Conservation (phyloP, 2,329 filamentous ascomycete genomes). For the Fusarium tjaetaba region DNA sequence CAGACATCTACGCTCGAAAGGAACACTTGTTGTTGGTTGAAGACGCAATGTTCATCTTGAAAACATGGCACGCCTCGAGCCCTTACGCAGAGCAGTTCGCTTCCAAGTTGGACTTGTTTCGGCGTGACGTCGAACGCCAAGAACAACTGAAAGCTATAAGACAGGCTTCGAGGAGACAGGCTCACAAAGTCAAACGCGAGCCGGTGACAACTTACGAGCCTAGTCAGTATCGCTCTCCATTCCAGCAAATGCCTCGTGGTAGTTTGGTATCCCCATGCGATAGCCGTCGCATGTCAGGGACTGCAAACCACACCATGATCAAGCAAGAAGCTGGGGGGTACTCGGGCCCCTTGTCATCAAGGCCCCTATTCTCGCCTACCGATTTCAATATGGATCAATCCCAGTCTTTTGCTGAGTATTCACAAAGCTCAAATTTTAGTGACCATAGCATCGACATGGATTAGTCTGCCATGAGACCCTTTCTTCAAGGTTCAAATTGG, state of each 20-base stretch:
- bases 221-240: constrained; percentile 6
- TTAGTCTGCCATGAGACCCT: not conserved
- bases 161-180: not conserved
- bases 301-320: not conserved
- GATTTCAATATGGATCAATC: not conserved
- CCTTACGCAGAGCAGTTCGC: constrained; percentile 60
- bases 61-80: constrained; percentile 59
- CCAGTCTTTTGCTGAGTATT: not conserved
- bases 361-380: not conserved
- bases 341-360: not conserved
- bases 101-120: constrained; percentile 62
- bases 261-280: not conserved
- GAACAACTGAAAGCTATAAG: not conserved
- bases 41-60: constrained; percentile 59
- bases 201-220: not conserved
- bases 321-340: not conserved
- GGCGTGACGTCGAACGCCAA: constrained; percentile 27
- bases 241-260: not conserved
- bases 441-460: not conserved
- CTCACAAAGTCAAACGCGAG: not conserved
- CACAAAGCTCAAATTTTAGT: not conserved
- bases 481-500: not conserved
- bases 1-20: constrained; percentile 57
- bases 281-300: not conserved
- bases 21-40: constrained; percentile 53